These are phyloP conservation scores for Cladosporium sp. DNA, from an alignment of 2,329 filamentous ascomycete genomes.

Conservation along the genomic window DNA sequence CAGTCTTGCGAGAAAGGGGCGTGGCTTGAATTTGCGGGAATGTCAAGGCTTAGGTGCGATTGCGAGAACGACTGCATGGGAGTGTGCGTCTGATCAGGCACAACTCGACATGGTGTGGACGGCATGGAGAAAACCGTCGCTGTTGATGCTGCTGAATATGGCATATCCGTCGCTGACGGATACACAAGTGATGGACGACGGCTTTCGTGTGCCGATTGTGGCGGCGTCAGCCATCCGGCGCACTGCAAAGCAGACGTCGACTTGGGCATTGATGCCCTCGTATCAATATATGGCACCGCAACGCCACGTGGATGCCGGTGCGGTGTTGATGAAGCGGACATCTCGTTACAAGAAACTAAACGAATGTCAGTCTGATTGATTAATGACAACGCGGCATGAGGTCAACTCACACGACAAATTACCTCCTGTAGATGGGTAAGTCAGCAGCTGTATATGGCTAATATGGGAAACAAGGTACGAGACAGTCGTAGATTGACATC, in stretches of 20 bases:
- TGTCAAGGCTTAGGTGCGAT: background rate
- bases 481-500: background rate
- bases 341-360: conserved; percentile 23
- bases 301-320: conserved; percentile 27
- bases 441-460: conserved; percentile 6
- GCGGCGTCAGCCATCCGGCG: conserved; percentile 31
- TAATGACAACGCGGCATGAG: conserved; percentile 16
- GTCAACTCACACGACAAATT: conserved; percentile 26
- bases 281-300: conserved; percentile 31
- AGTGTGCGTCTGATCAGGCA: conserved; percentile 3
- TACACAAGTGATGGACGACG: conserved; percentile 30
- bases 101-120: conserved; percentile 26
- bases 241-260: conserved; percentile 21
- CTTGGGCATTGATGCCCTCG: conserved; percentile 22
- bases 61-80: conserved; percentile 2
- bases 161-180: conserved; percentile 25
- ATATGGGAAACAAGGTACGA: background rate
- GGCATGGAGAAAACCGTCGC: conserved; percentile 28
- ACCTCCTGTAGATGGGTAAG: conserved; percentile 18
- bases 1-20: background rate
- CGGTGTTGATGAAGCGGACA: conserved; percentile 30
- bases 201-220: conserved; percentile 32
- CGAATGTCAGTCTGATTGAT: conserved; percentile 21
- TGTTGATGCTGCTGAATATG: conserved; percentile 26
- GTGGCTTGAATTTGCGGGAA: background rate